A percentile compares a stretch with the other conserved stretches of the same genome.
These are phyloP conservation scores for Debaryomyces singareniensis DNA, from an alignment of 1,139 yeast species.

Conservation along the genomic window DNA sequence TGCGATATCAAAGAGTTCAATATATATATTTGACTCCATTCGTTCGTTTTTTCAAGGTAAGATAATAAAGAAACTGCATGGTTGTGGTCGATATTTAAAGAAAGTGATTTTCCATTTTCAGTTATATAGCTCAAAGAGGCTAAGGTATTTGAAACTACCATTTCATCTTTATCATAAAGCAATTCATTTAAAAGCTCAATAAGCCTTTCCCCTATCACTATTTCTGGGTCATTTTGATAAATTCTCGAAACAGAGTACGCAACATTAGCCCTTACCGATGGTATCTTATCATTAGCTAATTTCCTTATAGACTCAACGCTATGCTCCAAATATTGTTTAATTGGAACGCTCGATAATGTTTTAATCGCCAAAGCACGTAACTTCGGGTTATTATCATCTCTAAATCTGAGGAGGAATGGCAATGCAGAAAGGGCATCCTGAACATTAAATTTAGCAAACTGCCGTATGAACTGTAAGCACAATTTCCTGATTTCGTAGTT, in stretches of 20 bases:
- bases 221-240: conserved; percentile 49
- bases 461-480: conserved; percentile 54
- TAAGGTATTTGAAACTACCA: conserved; percentile 68
- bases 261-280: conserved; percentile 63
- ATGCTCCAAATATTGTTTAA: conserved; percentile 42
- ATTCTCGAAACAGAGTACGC: conserved; percentile 65
- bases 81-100: conserved; percentile 47
- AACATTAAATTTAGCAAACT: conserved; percentile 54
- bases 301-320: conserved; percentile 15
- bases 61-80: conserved; percentile 52
- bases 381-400: conserved; percentile 26
- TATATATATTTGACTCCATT: conserved; percentile 78
- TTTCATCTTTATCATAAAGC: conserved; percentile 49
- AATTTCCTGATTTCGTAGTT: conserved; percentile 72
- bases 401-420: conserved; percentile 50
- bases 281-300: conserved; percentile 48
- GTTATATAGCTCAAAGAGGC: conserved; percentile 65
- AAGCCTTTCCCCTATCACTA: conserved; percentile 41
- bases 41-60: conserved; percentile 52
- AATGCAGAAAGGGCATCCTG: conserved; percentile 50
- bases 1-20: conserved; percentile 62
- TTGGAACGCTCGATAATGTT: conserved; percentile 56
- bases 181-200: conserved; percentile 53
- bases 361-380: conserved; percentile 50
- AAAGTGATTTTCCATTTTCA: conserved; percentile 45